Base-by-base conservation (phyloP, 2,329 filamentous ascomycete genomes). In the Fusarium avenaceum region DNA sequence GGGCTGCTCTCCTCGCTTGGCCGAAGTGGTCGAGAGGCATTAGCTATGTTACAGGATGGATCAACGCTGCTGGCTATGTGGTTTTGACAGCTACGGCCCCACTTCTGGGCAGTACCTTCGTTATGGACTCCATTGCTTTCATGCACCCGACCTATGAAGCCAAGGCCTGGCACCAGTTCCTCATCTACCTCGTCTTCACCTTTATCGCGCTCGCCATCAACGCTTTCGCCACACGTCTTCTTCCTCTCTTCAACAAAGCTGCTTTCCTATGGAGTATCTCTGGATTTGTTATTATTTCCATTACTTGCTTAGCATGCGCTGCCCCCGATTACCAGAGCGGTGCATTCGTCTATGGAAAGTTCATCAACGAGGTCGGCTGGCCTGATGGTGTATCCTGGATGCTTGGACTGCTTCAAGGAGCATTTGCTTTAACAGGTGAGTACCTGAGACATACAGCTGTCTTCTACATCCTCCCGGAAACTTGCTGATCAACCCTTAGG, bases 21-120 rank as follows among this genome's bases (percentile, higher is more conserved):
- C 82, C 84, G 60, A 79, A 78, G 56, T 90, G 84, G 82, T 85
- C 87, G 19, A 86, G 88, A 1, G 80, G 87, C 30, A 83, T 92
- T 13, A 90, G 88, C 46, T 93, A 90, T 81, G 85, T 89, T 46
- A 92, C 90, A 0, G 90, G 90, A 28, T 93, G 90, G 90, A 91
- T 89, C 76, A 90, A 89, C 71, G 86, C 89, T 38, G 88, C 88
- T n/a, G 90, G 89, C 17, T 92, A 90, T 89, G 88, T 92, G 32
- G 87, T 87, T 11, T 78, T 93, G 53, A 89, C 87, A 6, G 90
- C 90, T 9, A 91, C 89, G 0, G 90, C 87, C 17, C 89, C 89
- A 2, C 81, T 92, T 22, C 82, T 93, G 7, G 89, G 88, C 14
- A 90, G 87, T 69, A 85, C 89, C 65, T 85, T 93, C 65, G 85